Percentiles rank a stretch among this genome's conserved stretches.
These are phyloP conservation scores for Sarcomyxa edulis DNA, from an alignment of 768 basidiomycete genomes.

Conservation along the genomic window DNA sequence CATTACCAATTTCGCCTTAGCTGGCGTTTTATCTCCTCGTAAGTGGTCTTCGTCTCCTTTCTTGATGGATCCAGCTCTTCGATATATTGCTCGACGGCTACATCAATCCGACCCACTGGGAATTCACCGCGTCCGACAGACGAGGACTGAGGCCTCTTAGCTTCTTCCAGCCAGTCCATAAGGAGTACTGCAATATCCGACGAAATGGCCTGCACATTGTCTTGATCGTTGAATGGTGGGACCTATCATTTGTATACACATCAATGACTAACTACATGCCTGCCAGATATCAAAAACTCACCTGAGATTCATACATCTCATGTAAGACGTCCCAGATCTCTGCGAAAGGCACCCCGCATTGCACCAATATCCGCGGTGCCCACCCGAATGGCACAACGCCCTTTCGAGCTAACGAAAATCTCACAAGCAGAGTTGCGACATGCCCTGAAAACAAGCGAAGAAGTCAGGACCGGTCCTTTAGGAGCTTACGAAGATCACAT, in stretches of 20 bases:
- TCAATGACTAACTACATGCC: no score
- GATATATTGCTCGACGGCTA: slow-evolving; percentile 69
- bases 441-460: slow-evolving; percentile 47
- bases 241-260: slow-evolving; percentile 36
- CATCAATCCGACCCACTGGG: slow-evolving; percentile 73
- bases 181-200: slow-evolving; percentile 79
- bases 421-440: slow-evolving; percentile 69
- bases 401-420: slow-evolving; percentile 61
- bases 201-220: slow-evolving; percentile 74
- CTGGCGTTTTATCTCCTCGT: slow-evolving; percentile 69
- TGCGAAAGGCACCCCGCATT: slow-evolving; percentile 75
- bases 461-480: slow-evolving; percentile 1
- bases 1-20: slow-evolving; percentile 66
- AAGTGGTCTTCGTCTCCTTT: slow-evolving; percentile 55
- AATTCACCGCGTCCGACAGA: slow-evolving; percentile 57
- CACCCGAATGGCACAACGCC: slow-evolving; percentile 67
- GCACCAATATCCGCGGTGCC: slow-evolving; percentile 72
- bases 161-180: slow-evolving; percentile 75
- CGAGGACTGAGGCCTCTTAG: slow-evolving; percentile 67
- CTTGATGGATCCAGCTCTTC: slow-evolving; percentile 60
- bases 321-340: slow-evolving; percentile 85
- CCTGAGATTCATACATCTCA: slow-evolving; percentile 86
- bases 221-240: slow-evolving; percentile 79
- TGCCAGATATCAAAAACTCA: slow-evolving; percentile 36
- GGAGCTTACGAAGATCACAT: slow-evolving; percentile 21